Evolutionary conservation across 163 green algal species (phyloP).

Genomic region (Chlorella variabilis): DNA sequence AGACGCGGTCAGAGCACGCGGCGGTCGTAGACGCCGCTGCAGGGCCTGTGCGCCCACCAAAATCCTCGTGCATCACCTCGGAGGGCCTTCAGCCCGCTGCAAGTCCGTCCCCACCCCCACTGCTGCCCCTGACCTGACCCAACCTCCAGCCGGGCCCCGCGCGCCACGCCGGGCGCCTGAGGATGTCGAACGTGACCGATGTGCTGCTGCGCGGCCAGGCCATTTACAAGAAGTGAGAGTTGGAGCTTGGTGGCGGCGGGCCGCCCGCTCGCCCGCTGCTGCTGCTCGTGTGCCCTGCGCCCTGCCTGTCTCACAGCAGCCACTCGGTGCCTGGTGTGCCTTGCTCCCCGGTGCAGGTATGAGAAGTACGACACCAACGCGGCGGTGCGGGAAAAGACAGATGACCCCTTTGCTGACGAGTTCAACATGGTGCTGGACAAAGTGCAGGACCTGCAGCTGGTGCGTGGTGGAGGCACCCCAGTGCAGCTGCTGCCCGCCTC

Average conservation of each 20-base stretch:
- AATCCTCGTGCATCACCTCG: no score
- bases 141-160: background rate
- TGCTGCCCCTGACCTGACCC: background rate
- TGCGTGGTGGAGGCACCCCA: no score
- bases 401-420: slow-evolving; percentile 57
- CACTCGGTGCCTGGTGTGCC: background rate
- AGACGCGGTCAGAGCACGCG: no score
- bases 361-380: slow-evolving; percentile 58
- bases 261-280: no score
- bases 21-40: no score
- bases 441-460: slow-evolving; percentile 59
- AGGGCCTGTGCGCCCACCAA: no score
- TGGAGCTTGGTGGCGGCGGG: background rate
- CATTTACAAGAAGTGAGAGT: slow-evolving; percentile 30
- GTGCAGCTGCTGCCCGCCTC: no score
- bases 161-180: no score
- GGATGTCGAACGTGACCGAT: slow-evolving; percentile 17
- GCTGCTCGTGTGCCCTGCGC: no score
- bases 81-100: no score
- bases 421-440: slow-evolving; percentile 52
- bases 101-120: no score
- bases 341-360: slow-evolving; percentile 66
- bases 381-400: slow-evolving; percentile 41
- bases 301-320: background rate
- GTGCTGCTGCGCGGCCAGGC: slow-evolving; percentile 32